Conservation (phyloP, 345 rosid genomes). For the Populus davidiana region DNA sequence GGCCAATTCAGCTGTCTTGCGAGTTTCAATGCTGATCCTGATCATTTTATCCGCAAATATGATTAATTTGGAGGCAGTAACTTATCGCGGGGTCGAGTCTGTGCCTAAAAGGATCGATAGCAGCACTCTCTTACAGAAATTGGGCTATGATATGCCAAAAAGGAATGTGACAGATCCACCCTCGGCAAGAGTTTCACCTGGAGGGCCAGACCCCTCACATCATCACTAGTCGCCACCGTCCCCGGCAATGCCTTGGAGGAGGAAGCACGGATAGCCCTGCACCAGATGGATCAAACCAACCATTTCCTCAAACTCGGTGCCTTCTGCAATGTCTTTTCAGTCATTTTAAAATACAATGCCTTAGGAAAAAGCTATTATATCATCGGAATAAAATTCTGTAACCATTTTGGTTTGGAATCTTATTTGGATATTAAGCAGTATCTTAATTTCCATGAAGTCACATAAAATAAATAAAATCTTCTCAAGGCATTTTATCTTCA, state of each 20-base stretch:
- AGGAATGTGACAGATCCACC: not conserved
- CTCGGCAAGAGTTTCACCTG: slow-evolving; percentile 24
- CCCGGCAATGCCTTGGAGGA: slow-evolving; percentile 3
- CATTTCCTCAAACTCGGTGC: too few relatives aligned
- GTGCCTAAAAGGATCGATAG: slow-evolving; percentile 20
- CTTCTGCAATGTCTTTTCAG: too few relatives aligned
- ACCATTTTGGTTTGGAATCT: too few relatives aligned
- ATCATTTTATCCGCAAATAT: too few relatives aligned
- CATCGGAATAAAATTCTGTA: too few relatives aligned
- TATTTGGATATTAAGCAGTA: not conserved
- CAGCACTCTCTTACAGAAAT: slow-evolving; percentile 11
- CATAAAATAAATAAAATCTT: too few relatives aligned
- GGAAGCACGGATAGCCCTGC: not conserved
- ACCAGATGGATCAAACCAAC: too few relatives aligned
- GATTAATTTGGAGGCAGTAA: slow-evolving; percentile 4
- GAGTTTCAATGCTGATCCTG: too few relatives aligned
- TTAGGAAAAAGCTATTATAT: too few relatives aligned
- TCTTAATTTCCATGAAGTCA: not conserved
- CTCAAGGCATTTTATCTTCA: too few relatives aligned
- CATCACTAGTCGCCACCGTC: slow-evolving; percentile 20
- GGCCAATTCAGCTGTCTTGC: too few relatives aligned
- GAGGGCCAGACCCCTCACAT: slow-evolving; percentile 37
- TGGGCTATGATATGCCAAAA: slow-evolving; percentile 18
- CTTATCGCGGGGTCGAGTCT: slow-evolving; percentile 11
- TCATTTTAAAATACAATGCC: not conserved